These are phyloP conservation scores for Prunus kanzakura DNA, from an alignment of 306 rosid genomes.

Conservation along the genomic window DNA sequence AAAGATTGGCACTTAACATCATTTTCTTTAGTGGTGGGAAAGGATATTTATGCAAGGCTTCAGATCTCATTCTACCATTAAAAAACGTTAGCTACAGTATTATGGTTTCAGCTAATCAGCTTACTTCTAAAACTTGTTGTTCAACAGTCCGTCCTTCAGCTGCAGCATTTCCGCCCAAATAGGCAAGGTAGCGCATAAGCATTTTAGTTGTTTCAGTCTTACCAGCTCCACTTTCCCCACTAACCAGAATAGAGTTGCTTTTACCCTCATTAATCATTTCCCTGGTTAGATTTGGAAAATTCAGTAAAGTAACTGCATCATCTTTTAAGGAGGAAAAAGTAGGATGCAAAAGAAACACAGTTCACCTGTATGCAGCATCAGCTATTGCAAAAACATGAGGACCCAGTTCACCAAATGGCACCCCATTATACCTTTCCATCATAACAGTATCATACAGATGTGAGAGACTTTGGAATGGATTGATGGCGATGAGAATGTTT, in stretches of 20 bases:
- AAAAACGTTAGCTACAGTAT: slow-evolving; percentile 11
- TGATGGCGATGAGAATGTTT: slow-evolving; percentile 91
- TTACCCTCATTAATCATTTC: slow-evolving; percentile 75
- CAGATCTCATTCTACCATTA: background rate
- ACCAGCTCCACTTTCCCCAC: slow-evolving; percentile 97
- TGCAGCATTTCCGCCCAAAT: slow-evolving; percentile 70
- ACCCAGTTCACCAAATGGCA: slow-evolving; percentile 50
- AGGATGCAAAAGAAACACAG: slow-evolving; percentile 30
- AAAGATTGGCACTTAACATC: background rate
- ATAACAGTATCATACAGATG: slow-evolving; percentile 54
- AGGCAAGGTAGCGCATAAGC: slow-evolving; percentile 94
- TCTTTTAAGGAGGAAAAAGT: slow-evolving; percentile 12
- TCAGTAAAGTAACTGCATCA: slow-evolving; percentile 26
- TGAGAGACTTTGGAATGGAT: slow-evolving; percentile 78
- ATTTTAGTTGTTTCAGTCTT: slow-evolving; percentile 95
- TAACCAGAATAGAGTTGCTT: slow-evolving; percentile 85
- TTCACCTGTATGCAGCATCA: slow-evolving; percentile 81
- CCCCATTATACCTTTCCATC: slow-evolving; percentile 76
- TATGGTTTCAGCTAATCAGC: slow-evolving; percentile 39
- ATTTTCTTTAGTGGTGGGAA: slow-evolving; percentile 1
- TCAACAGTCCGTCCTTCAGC: slow-evolving; percentile 77
- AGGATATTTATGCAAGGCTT: background rate
- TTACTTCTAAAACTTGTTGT: slow-evolving; percentile 87
- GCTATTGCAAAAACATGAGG: slow-evolving; percentile 95
- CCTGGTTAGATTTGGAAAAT: slow-evolving; percentile 43